Evolutionary conservation across 2,329 filamentous ascomycete genomes (phyloP).

Genomic region (Fusarium keratoplasticum): DNA sequence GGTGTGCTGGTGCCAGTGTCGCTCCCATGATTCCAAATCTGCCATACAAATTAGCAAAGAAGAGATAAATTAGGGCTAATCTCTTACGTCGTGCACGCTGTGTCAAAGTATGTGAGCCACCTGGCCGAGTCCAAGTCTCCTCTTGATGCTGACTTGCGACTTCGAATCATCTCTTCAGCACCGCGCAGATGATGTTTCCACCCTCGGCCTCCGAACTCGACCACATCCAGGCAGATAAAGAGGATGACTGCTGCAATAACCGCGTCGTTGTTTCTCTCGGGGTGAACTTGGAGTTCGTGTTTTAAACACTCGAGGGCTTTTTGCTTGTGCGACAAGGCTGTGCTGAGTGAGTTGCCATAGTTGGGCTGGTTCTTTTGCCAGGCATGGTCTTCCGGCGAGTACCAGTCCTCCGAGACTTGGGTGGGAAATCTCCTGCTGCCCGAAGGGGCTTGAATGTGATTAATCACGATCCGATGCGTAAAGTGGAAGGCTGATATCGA

Average conservation of each 20-base stretch:
- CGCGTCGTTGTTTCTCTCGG: background rate
- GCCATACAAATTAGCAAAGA: background rate
- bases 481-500: conserved; percentile 25
- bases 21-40: conserved; percentile 20
- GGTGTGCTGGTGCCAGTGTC: conserved; percentile 2
- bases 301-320: conserved; percentile 6
- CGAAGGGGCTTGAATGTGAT: background rate
- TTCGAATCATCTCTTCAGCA: conserved; percentile 11
- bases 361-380: background rate
- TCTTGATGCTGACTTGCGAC: background rate
- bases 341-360: background rate
- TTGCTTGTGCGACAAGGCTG: conserved; percentile 15
- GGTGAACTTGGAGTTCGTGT: background rate
- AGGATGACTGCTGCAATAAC: conserved; percentile 14
- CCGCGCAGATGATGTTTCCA: conserved; percentile 16
- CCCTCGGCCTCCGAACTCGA: conserved; percentile 13
- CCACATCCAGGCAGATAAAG: conserved; percentile 20
- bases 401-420: background rate
- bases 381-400: background rate
- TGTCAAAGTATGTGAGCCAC: conserved; percentile 20
- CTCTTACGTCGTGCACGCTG: conserved; percentile 21
- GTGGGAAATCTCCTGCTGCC: background rate
- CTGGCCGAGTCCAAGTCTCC: background rate
- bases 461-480: conserved; percentile 9
- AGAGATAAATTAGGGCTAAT: too few species aligned